A percentile compares a stretch with the other conserved stretches of the same genome.
Conservation (phyloP, 2,329 filamentous ascomycete genomes). For the Alternaria viburni region DNA sequence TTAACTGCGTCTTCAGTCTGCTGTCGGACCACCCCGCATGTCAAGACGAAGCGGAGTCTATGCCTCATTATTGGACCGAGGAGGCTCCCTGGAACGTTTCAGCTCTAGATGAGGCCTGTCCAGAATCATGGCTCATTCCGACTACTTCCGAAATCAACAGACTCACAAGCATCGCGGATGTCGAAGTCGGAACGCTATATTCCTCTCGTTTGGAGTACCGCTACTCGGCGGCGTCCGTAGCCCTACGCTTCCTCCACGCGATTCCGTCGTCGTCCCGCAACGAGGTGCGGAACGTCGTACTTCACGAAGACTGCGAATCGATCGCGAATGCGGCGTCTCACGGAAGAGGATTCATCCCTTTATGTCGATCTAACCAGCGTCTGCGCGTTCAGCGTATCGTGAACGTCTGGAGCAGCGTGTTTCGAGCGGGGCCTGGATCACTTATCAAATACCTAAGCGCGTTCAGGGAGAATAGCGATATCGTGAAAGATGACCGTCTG, state of each 20-base stretch:
- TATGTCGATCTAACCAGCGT: neutral
- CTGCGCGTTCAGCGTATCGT: neutral
- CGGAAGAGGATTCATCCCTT: neutral
- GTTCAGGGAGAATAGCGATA: too few species aligned
- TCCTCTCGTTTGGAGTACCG: rapidly evolving
- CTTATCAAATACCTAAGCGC: too few species aligned
- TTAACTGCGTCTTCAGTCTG: too few species aligned
- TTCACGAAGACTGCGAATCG: neutral
- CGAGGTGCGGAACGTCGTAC: neutral
- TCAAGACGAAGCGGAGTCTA: too few species aligned
- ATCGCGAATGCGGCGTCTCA: neutral
- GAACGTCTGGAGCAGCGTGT: neutral
- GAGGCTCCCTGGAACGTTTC: too few species aligned
- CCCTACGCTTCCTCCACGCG: neutral
- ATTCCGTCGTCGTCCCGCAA: neutral
- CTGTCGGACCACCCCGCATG: too few species aligned
- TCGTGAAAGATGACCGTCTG: neutral
- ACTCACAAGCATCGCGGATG: neutral
- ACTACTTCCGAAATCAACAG: rapidly evolving
- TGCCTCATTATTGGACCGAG: too few species aligned
- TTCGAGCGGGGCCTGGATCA: rapidly evolving
- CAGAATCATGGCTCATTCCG: neutral
- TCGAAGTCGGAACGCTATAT: neutral
- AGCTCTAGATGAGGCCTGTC: neutral
- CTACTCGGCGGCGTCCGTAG: neutral